Evolutionary conservation across 306 rosid species (phyloP), one percentile per base, ranked within the genome.

Genomic region (Cicer chorassanicum): DNA sequence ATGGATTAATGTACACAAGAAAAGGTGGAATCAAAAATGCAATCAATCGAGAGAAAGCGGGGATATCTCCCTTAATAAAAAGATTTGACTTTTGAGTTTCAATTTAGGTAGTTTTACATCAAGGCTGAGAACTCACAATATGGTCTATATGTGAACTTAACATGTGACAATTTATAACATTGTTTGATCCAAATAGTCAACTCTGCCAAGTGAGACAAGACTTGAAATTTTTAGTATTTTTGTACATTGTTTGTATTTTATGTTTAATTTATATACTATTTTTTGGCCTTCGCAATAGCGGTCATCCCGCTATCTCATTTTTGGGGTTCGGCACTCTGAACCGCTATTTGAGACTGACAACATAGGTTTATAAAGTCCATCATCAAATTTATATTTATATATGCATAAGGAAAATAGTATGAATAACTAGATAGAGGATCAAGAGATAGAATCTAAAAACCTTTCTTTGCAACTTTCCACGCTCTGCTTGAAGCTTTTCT

Each of bases 381-480:
- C n/a, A 16, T 38, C 8, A 42, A 64, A 12, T 67, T 6, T 36
- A 45, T 40, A 9, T 41, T 5, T 69, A 72, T 50, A 67, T 45
- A 67, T 14, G 49, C 36, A 68, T 15, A 53, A 62, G 44, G 15
- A 42, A 84, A 71, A 73, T 43, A 6, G 4, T 16, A 38, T 19
- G 13, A 74, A 65, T 50, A 69, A 51, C 16, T n/a, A 72, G 54
- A 65, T 56, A 62, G 36, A 38, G 24, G 72, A 53, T 40, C 49
- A 42, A 69, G 43, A 85, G 36, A 61, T 18, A 19, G 41, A 50
- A 64, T 67, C 8, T 11, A 42, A 13, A 73, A 46, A 93, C 97
- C 98, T 91, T 93, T 85, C 81, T 82, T 84, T 84, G 89, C 73
- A 88, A 84, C 65, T 54, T 85, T 76, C 10, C 83, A 61, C 63